Evolutionary conservation across 495 filamentous ascomycete genomes (phyloP), one percentile per base, ranked within the genome.

Genomic region (Aspergillus sclerotiicarbonarius): DNA sequence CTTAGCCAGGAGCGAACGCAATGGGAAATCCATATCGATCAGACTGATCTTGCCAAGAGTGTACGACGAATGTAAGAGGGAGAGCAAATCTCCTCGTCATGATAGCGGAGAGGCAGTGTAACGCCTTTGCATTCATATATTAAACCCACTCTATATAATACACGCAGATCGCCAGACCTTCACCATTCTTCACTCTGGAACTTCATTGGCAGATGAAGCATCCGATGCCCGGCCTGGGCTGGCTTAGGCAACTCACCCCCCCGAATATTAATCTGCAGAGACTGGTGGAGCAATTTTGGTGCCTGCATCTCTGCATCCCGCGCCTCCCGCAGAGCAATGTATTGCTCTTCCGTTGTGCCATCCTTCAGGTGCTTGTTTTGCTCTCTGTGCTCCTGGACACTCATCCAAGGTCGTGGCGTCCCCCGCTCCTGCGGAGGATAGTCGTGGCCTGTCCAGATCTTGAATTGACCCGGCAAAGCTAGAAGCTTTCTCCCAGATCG

Each of bases 251-350:
- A 56, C 52, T 64, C 48, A 0, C 84, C 84, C 9, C 66, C 84
- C 3, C 84, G 68, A 46, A 86, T 80, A 59, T 87, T 87, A 4
- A 85, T 49, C 68, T 87, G 84, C 67, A 87, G 62, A 6, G 81
- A 70, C 64, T 77, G 78, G 62, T 85, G 77, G 20, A 87, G 58
- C 56, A 86, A 63, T 50, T 69, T 73, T 6, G 84, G 84, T 53
- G 73, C 82, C 7, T 61, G 69, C 20, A 86, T 59, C 7, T 10
- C 54, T 4, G 68, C 62, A 69, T 87, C 84, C 0, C 84, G 61
- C 51, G 76, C 75, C 7, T 19, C 60, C 6, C 84, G 67, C 69
- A 74, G 64, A 13, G 53, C 31, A 12, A 86, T 74, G 61, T 84
- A 87, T 9, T 82, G 74, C 10, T 71, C 66, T 57, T 79, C 62